A percentile compares a stretch with the other conserved stretches of the same genome.
Conservation (phyloP, 2,329 filamentous ascomycete species). For the Phialophora macrospora region DNA sequence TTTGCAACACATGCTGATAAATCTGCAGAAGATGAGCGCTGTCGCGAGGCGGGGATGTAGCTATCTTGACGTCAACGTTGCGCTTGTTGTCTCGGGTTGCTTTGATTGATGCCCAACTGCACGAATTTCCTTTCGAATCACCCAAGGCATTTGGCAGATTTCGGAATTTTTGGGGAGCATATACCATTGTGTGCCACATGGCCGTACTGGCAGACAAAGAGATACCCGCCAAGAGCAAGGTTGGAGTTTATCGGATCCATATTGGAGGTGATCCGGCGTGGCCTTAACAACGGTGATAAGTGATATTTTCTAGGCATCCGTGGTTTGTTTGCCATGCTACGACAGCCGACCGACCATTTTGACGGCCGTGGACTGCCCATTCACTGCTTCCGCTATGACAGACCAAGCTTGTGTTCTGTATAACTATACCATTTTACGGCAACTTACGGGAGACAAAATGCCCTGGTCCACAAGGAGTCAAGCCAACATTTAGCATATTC, state of each 20-base stretch:
- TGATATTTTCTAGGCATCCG: neutral
- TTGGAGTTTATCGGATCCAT: neutral
- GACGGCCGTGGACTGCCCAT: neutral
- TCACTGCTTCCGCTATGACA: neutral
- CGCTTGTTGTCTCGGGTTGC: neutral
- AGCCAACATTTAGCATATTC: neutral
- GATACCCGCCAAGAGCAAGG: constrained; percentile 9
- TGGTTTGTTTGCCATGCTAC: neutral
- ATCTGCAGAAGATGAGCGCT: constrained; percentile 1
- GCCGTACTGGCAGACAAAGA: neutral
- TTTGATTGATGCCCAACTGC: neutral
- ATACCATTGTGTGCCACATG: constrained; percentile 12
- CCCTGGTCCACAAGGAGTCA: neutral
- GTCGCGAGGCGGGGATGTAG: neutral
- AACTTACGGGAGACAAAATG: neutral
- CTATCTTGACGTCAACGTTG: neutral
- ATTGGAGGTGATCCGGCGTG: constrained; percentile 4
- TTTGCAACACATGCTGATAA: neutral
- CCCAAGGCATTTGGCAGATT: neutral
- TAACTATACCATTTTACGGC: neutral
- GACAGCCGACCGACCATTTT: neutral
- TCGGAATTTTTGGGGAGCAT: constrained; percentile 9
- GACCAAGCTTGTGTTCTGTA: neutral
- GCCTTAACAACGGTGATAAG: neutral
- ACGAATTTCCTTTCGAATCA: constrained; percentile 15